Percentiles rank a stretch among this genome's conserved stretches.
phyloP scores from a whole-genome alignment of 257 asterid genomes.

The Avicennia marina region DNA sequence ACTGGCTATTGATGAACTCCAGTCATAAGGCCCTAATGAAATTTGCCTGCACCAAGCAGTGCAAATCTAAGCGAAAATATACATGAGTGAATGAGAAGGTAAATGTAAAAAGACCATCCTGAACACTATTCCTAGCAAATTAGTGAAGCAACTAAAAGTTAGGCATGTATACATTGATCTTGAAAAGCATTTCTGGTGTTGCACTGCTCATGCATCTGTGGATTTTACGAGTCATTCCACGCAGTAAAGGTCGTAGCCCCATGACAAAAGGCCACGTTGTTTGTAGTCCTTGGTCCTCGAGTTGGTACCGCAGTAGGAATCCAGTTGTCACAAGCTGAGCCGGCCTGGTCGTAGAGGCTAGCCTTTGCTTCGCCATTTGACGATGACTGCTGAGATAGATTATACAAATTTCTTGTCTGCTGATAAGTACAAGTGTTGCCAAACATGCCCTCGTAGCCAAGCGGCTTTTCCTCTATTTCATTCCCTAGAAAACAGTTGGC shows the following conservation, averaged over 20 bases:
- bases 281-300: constrained; percentile 30
- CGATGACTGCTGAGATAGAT: constrained; percentile 32
- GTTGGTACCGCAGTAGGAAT: constrained; percentile 45
- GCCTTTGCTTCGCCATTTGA: constrained; percentile 15
- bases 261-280: constrained; percentile 25
- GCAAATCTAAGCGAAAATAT: no score
- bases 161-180: constrained; percentile 36
- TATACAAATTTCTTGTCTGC: constrained; percentile 28
- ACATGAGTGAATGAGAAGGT: no score
- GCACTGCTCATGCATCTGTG: no score
- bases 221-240: constrained; percentile 49
- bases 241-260: constrained; percentile 51
- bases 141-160: constrained; percentile 20
- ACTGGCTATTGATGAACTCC: constrained; percentile 60
- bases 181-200: no score
- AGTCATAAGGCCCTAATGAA: constrained; percentile 24
- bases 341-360: constrained; percentile 30
- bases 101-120: no score
- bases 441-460: constrained; percentile 33
- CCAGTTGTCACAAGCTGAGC: constrained; percentile 30
- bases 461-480: constrained; percentile 14
- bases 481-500: constrained; percentile 26
- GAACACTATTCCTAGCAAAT: no score
- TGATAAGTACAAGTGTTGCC: constrained; percentile 27
- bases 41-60: constrained; percentile 14